phyloP scores from a whole-genome alignment of 495 filamentous ascomycete genomes.

The Neurospora tetraspora region DNA sequence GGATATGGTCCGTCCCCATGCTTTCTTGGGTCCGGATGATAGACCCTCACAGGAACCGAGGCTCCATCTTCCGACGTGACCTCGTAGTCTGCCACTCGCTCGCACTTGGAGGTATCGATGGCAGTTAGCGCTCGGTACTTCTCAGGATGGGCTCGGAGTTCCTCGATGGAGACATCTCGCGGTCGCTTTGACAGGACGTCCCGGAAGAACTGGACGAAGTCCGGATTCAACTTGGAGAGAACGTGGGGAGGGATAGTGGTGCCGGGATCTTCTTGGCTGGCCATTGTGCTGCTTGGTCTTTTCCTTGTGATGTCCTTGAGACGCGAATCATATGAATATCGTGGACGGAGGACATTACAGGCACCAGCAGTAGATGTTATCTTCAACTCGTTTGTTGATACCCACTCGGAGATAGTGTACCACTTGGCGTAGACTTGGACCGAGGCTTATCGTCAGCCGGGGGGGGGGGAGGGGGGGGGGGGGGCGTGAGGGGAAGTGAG shows the following conservation, averaged over 20 bases:
- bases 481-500: background rate
- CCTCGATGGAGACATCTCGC: constrained; percentile 34
- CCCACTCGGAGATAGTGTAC: background rate
- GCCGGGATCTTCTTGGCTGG: background rate
- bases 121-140: constrained; percentile 27
- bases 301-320: background rate
- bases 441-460: background rate
- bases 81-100: constrained; percentile 26
- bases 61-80: constrained; percentile 31
- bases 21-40: constrained; percentile 31
- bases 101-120: constrained; percentile 23
- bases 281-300: background rate
- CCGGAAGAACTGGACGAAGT: constrained; percentile 13
- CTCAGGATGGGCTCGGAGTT: constrained; percentile 28
- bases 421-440: background rate
- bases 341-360: background rate
- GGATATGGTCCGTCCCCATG: constrained; percentile 33
- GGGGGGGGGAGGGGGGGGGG: background rate
- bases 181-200: constrained; percentile 9
- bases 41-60: constrained; percentile 32
- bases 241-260: constrained; percentile 6
- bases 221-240: constrained; percentile 16
- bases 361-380: background rate
- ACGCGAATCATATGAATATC: background rate
- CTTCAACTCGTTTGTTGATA: background rate